Evolutionary conservation across 129 eudicot genomes (phyloP), one percentile per base, ranked within the genome.

Genomic region (Artemisia argyi): DNA sequence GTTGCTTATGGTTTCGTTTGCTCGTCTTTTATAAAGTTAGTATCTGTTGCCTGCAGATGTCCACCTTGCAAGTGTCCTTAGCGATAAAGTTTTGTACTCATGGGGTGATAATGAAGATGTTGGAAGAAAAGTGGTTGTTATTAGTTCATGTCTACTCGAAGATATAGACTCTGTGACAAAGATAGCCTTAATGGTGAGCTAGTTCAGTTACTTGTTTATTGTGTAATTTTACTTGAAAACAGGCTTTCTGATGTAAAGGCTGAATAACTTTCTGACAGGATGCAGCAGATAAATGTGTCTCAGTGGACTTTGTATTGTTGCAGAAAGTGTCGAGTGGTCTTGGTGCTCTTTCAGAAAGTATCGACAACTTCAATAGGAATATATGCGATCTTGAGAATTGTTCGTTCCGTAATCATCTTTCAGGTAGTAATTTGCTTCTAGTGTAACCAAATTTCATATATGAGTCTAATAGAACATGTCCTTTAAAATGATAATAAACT

Each of bases 381-480:
- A 88, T 94, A 66, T 80, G 85, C 61, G 95, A 89, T 76, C 96
- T 94, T 22, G 91, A 84, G 76, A 90, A 94, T 77, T 94, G 99
- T 76, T 94, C 96, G 5, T 90, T 90, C 46, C 84, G 65, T 59
- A 74, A 79, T 57, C 82, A 67, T 60, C 61, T 82, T 79, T 86
- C 96, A 88, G 97, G 97, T 93, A 52, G 67, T 42, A 66, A 66
- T 55, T 51, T 68, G 30, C 53, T 51, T 15, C 69, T 20, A 39
- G 52, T 58, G 32, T 59, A 47, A 3, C 9, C 16, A 56, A 12
- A 48, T 30, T 53, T 7, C 58, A 46, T 32, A 35, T 0, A 61
- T 62, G 11, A 49, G 51, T 49, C 13, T 69, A 71, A 65, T 22
- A 26, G 46, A 61, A 49, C 30, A 66, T 58, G 18, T 75, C 32